Evolutionary conservation across 1,284 basidiomycete genomes (phyloP).

Genomic region (Ceratobasidium sp.): DNA sequence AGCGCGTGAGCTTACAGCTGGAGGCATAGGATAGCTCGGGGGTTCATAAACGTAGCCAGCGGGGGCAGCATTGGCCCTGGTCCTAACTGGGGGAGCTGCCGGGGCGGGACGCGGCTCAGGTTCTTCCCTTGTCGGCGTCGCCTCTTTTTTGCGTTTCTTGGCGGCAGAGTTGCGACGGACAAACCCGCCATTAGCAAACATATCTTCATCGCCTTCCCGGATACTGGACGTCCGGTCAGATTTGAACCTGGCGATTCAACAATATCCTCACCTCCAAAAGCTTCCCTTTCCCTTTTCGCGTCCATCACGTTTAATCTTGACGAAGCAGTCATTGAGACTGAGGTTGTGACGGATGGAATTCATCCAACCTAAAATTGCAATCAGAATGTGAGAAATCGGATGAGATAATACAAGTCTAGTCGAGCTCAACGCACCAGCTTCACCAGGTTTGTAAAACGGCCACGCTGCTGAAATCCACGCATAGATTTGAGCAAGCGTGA

Average conservation of each 20-base stretch:
- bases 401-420: background rate
- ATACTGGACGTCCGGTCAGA: slow-evolving; percentile 8
- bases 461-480: slow-evolving; percentile 94
- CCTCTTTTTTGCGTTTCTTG: slow-evolving; percentile 31
- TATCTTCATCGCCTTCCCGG: slow-evolving; percentile 32
- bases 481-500: slow-evolving; percentile 95
- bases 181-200: slow-evolving; percentile 33
- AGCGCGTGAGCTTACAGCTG: slow-evolving; percentile 5
- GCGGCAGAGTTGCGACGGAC: slow-evolving; percentile 30
- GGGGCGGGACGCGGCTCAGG: background rate
- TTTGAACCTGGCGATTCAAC: background rate
- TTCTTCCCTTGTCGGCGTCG: slow-evolving; percentile 7
- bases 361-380: slow-evolving; percentile 36
- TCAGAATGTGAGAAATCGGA: background rate
- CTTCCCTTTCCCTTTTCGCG: slow-evolving; percentile 42
- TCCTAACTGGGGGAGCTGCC: slow-evolving; percentile 5
- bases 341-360: slow-evolving; percentile 42
- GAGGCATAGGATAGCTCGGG: slow-evolving; percentile 14
- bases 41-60: slow-evolving; percentile 30
- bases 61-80: slow-evolving; percentile 11
- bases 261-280: slow-evolving; percentile 37
- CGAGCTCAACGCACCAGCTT: slow-evolving; percentile 49
- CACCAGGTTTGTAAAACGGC: slow-evolving; percentile 90
- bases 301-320: slow-evolving; percentile 41
- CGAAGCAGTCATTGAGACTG: slow-evolving; percentile 41